Base-by-base conservation (phyloP, 331 rosid genomes). In the Rosa hybrid region DNA sequence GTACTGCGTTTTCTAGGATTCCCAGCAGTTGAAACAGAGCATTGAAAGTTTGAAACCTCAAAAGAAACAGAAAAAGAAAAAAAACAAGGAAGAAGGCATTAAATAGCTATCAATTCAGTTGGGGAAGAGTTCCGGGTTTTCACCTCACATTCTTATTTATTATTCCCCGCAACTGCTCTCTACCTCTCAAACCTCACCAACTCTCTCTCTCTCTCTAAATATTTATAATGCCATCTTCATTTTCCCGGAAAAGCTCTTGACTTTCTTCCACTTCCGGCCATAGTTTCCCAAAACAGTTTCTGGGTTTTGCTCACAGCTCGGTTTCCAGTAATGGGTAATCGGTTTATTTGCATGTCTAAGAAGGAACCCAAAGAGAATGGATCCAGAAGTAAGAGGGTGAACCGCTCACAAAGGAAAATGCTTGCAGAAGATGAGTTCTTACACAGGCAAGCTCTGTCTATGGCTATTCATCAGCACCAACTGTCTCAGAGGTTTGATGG, bases 401-500 rank as follows among this genome's bases (percentile, higher is more conserved):
- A 88, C 65, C 90, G 99, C 71, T 96, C 99, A 48, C 99, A 93
- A 87, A 91, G 97, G 89, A 96, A 96, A 74, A 60, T 84, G 20
- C 89, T 87, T 16, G 87, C 89, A 20, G 99, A 96, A 75, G 99
- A 96, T 68, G 99, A 96, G 84, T 89, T 74, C 46, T 69, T 93
- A 84, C 98, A 96, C 89, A 94, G 85, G 59, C 98, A 96, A 73
- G 97, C 98, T 71, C 89, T 96, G 16, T 91, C 98, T 17, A 88
- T 91, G 94, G 97, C 96, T 49, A 91, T 96, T 79, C 97, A 93
- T 5, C 97, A 96, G 82, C 97, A 93, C 68, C 99, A 95, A 74
- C 70, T 86, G 81, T 96, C 99, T 56, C 99, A 96, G 88, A 92
- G 99, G 87, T 93, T 93, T 69, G 99, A 96, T 17, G 98, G 98